These are phyloP conservation scores for Pseudonitzschia pungens DNA, from an alignment of 108 stramenopile species.

Conservation along the genomic window DNA sequence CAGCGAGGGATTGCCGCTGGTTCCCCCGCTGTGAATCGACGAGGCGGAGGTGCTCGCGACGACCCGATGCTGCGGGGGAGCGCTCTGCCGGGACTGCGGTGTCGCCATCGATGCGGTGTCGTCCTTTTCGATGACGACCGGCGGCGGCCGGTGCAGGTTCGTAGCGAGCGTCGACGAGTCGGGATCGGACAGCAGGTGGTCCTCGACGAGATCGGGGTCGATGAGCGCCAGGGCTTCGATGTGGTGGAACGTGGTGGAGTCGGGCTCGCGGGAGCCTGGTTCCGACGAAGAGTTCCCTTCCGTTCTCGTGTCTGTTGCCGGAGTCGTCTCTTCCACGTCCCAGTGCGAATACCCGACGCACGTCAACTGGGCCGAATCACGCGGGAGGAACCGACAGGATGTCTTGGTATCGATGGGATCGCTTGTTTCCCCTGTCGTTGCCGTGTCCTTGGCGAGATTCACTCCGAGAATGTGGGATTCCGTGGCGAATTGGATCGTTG, in stretches of 20 bases:
- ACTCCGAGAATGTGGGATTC: constrained; percentile 33
- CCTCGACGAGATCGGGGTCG: constrained; percentile 25
- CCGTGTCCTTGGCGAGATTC: not conserved
- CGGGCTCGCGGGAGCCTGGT: not conserved
- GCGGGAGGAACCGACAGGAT: constrained; percentile 15
- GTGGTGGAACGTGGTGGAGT: not conserved
- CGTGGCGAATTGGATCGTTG: constrained; percentile 31
- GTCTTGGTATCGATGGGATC: not conserved
- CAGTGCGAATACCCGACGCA: constrained; percentile 26
- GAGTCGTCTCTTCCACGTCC: not conserved
- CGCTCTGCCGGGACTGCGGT: not conserved
- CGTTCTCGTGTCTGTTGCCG: not conserved
- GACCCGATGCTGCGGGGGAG: not conserved
- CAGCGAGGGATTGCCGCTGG: not conserved
- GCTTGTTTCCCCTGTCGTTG: not conserved
- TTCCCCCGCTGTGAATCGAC: not conserved
- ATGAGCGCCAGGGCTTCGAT: constrained; percentile 24
- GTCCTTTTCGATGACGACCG: constrained; percentile 4
- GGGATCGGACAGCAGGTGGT: not conserved
- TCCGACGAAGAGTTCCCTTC: too few species aligned
- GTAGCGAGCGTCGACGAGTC: not conserved
- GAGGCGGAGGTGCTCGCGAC: not conserved
- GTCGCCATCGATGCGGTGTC: constrained; percentile 1
- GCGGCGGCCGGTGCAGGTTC: constrained; percentile 3
- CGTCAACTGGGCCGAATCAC: constrained; percentile 22